Percentiles rank a stretch among this genome's conserved stretches.
These are phyloP conservation scores for Termitomyces sp. DNA, from an alignment of 768 basidiomycete genomes.

Conservation along the genomic window DNA sequence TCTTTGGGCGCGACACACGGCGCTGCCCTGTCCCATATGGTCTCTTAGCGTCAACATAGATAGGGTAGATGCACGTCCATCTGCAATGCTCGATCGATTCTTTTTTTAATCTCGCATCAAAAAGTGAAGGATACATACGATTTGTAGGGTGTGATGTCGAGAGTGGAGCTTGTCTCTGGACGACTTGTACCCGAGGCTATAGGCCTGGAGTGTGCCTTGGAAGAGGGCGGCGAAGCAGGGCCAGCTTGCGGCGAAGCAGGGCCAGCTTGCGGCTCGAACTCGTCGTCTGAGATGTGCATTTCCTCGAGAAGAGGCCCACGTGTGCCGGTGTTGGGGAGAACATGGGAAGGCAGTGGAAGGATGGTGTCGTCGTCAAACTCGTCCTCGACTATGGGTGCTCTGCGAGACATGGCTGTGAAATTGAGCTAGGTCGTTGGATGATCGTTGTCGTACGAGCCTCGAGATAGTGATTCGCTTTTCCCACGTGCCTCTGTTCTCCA, in stretches of 20 bases:
- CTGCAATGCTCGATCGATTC: slow-evolving; percentile 37
- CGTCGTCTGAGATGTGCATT: slow-evolving; percentile 56
- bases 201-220: slow-evolving; percentile 25
- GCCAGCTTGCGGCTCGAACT: slow-evolving; percentile 44
- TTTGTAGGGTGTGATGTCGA: slow-evolving; percentile 83
- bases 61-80: slow-evolving; percentile 95
- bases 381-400: slow-evolving; percentile 62
- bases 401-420: slow-evolving; percentile 57
- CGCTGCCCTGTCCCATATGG: slow-evolving; percentile 82
- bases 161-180: slow-evolving; percentile 32
- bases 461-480: slow-evolving; percentile 15
- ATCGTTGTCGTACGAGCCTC: slow-evolving; percentile 10
- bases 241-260: slow-evolving; percentile 55
- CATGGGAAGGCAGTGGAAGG: slow-evolving; percentile 69
- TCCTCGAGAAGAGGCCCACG: slow-evolving; percentile 80
- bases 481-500: slow-evolving; percentile 21
- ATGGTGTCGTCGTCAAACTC: slow-evolving; percentile 95
- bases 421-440: slow-evolving; percentile 7
- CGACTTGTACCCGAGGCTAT: slow-evolving; percentile 21
- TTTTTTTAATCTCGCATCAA: slow-evolving; percentile 17
- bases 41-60: slow-evolving; percentile 95
- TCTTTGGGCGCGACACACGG: slow-evolving; percentile 72
- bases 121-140: slow-evolving; percentile 44
- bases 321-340: slow-evolving; percentile 62
- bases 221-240: slow-evolving; percentile 55